These are phyloP conservation scores for Colletotrichum graminicola DNA, from an alignment of 2,329 filamentous ascomycete genomes.

Conservation along the genomic window DNA sequence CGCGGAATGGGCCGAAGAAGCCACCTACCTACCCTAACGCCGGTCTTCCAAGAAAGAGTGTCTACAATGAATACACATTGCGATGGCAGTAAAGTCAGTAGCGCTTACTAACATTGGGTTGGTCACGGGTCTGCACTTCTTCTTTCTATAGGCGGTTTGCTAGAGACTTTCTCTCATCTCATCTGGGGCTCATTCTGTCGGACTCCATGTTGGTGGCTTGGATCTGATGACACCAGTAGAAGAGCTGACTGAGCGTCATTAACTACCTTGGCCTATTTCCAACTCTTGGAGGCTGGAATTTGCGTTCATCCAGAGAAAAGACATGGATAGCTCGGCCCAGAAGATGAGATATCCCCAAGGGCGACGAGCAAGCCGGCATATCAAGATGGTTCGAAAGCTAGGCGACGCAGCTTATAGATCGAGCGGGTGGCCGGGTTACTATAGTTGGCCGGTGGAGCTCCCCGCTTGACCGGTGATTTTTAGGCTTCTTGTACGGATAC, in stretches of 20 bases:
- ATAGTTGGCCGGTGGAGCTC: neutral
- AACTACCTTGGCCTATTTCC: neutral
- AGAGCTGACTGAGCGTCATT: neutral
- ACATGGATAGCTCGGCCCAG: neutral
- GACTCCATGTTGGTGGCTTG: neutral
- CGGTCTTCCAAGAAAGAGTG: neutral
- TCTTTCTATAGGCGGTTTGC: neutral
- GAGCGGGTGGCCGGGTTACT: no score
- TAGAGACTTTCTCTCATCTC: neutral
- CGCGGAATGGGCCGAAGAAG: constrained; percentile 30
- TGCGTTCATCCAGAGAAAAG: neutral
- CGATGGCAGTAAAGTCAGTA: neutral
- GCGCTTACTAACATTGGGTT: neutral
- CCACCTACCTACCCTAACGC: constrained; percentile 26
- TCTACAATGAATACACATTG: neutral
- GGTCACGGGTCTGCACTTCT: neutral
- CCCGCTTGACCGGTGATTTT: neutral
- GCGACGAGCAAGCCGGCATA: neutral
- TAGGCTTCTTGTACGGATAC: neutral
- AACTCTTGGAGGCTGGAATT: neutral
- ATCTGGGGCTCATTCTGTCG: neutral
- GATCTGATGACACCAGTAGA: neutral
- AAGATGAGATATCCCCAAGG: neutral
- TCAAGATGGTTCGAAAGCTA: neutral
- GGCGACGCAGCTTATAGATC: neutral